phyloP scores from a whole-genome alignment of 1,284 basidiomycete species.

The Hypsizygus ulmarius region DNA sequence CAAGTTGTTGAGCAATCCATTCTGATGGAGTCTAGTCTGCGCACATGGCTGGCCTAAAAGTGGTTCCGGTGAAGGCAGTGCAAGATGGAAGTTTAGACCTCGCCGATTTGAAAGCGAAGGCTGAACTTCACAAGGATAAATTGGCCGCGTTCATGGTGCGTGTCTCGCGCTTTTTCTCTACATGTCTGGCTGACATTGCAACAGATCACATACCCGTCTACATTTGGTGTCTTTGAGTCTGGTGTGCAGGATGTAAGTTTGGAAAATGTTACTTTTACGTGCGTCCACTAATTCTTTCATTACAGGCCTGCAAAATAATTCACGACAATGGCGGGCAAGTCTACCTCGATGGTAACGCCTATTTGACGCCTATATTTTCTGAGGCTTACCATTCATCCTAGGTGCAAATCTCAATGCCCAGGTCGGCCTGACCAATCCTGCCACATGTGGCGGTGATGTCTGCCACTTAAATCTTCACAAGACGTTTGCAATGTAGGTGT shows the following conservation, averaged over 20 bases:
- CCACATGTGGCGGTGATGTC: conserved; percentile 93
- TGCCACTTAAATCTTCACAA: conserved; percentile 99
- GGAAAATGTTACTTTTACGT: not conserved
- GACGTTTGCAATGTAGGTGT: conserved; percentile 81
- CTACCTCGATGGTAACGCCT: conserved; percentile 80
- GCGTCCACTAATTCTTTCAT: not conserved
- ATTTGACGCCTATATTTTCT: not conserved
- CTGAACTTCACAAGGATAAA: conserved; percentile 87
- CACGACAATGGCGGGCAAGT: conserved; percentile 97
- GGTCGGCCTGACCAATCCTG: conserved; percentile 94
- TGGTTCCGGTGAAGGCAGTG: conserved; percentile 90
- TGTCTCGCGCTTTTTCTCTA: conserved; percentile 5
- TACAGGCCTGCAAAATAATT: conserved; percentile 85
- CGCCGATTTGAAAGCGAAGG: conserved; percentile 82
- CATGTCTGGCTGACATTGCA: conserved; percentile 1
- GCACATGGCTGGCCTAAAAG: conserved; percentile 95
- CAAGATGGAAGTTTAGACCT: conserved; percentile 89
- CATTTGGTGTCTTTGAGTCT: conserved; percentile 96
- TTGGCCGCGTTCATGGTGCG: conserved; percentile 95
- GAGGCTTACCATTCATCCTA: conserved; percentile 18
- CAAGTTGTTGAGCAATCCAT: not conserved
- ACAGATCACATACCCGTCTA: conserved; percentile 91
- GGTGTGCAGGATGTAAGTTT: conserved; percentile 73
- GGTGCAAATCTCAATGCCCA: conserved; percentile 95
- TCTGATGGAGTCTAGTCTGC: conserved; percentile 62